These are phyloP conservation scores for Yamadazyma kanchanaburiensis DNA, from an alignment of 1,139 yeast genomes.

Conservation along the genomic window DNA sequence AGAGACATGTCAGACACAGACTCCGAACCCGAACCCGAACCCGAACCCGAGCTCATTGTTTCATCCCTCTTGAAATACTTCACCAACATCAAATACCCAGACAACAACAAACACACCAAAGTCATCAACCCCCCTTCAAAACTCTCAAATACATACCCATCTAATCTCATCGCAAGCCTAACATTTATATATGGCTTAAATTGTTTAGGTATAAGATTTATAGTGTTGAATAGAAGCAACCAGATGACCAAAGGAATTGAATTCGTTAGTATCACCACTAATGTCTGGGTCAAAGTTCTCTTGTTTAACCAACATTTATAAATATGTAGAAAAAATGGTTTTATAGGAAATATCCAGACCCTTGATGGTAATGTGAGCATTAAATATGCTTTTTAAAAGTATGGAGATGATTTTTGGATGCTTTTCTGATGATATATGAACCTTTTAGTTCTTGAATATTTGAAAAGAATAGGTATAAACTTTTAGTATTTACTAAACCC, in stretches of 20 bases:
- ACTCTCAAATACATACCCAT: slow-evolving; percentile 30
- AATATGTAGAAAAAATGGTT: slow-evolving; percentile 4
- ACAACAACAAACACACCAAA: slow-evolving; percentile 10
- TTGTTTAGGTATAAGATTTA: slow-evolving; percentile 53
- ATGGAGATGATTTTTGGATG: too few relatives aligned
- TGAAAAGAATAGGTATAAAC: too few relatives aligned
- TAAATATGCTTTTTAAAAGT: too few relatives aligned
- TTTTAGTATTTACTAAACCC: too few relatives aligned
- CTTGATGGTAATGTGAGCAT: too few relatives aligned
- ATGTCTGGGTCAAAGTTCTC: slow-evolving; percentile 25
- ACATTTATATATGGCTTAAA: slow-evolving; percentile 58
- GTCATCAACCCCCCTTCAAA: slow-evolving; percentile 14
- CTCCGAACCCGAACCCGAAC: background rate
- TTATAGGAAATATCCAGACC: too few relatives aligned
- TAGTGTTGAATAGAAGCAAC: slow-evolving; percentile 59
- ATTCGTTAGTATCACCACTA: slow-evolving; percentile 38
- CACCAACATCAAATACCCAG: slow-evolving; percentile 3
- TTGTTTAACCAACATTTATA: slow-evolving; percentile 27
- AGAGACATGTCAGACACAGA: too few relatives aligned
- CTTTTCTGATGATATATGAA: too few relatives aligned
- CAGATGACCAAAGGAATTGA: slow-evolving; percentile 56
- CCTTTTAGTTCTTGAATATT: too few relatives aligned
- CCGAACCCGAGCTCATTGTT: background rate
- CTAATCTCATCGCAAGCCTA: slow-evolving; percentile 39
- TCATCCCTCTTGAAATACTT: slow-evolving; percentile 1